Evolutionary conservation across 352 stramenopile genomes (phyloP), one percentile per base, ranked within the genome.

Genomic region (Phytophthora meadii): DNA sequence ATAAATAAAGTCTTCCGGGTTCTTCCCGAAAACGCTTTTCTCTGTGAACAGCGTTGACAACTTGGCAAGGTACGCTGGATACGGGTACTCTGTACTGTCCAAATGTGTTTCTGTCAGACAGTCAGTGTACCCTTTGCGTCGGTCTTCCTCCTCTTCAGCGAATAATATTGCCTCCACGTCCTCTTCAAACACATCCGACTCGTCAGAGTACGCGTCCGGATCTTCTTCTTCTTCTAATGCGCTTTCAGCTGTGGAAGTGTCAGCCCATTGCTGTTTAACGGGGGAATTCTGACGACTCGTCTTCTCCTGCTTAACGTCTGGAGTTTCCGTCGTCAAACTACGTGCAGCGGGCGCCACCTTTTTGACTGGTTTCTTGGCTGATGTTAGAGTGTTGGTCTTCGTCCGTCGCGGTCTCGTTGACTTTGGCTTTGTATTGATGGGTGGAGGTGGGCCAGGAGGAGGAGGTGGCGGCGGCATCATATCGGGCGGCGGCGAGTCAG

Each of bases 181-280:
- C 44, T 93, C 84, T 54, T 93, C 84, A 45, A 91, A 93, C 54
- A 90, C 79, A 42, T 93, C 84, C 3, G 84, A 91, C 36, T 88
- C 79, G 45, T 75, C 79, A 44, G 79, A 88, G 45, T 82, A 81
- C 14, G 61, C 67, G 25, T 84, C 70, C 32, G 75, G 53, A 10
- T 81, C 75, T 25, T 85, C 81, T 22, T 77, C 74, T 34, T 57
- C 54, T 52, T 63, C 42, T 30, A 42, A 15, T n/a, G 36, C n/a
- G 42, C 50, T 55, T 19, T 41, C 30, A 61, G 49, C 49, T 9
- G 41, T 53, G 27, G n/a, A 59, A 10, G 24, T 58, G 4, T 61
- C 59, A 27, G 39, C 15, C n/a, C 59, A 22, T 36, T 36, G 32
- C 30, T 54, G 48, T 22, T 64, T 68, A 11, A 61, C 32, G 46